Conservation (phyloP, 768 basidiomycete genomes). For the Clavulina sp. region DNA sequence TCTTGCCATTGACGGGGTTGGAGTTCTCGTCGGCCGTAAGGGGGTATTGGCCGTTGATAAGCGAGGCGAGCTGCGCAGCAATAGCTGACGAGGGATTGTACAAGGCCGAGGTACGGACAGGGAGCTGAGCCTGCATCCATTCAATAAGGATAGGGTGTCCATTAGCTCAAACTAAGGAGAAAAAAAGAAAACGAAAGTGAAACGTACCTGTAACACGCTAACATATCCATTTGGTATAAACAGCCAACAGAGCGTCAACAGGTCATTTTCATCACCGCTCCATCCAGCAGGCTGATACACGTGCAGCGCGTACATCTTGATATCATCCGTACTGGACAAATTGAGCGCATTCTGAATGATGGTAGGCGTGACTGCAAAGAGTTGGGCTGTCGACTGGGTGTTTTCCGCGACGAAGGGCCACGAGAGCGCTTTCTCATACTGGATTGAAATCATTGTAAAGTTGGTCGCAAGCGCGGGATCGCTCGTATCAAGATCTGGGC, state of each 20-base stretch:
- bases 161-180: not conserved
- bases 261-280: conserved; percentile 28
- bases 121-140: conserved; percentile 28
- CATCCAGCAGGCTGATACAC: conserved; percentile 52
- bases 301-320: conserved; percentile 40
- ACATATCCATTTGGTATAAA: conserved; percentile 46
- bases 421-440: conserved; percentile 40
- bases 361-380: conserved; percentile 54
- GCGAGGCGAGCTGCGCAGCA: conserved; percentile 38
- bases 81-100: conserved; percentile 38
- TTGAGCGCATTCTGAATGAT: conserved; percentile 30
- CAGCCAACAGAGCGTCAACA: conserved; percentile 55
- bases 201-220: conserved; percentile 35
- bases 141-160: not conserved
- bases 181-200: too few relatives aligned
- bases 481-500: conserved; percentile 1
- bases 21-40: conserved; percentile 21
- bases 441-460: conserved; percentile 39
- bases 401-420: conserved; percentile 54
- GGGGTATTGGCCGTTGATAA: conserved; percentile 52
- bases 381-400: conserved; percentile 45
- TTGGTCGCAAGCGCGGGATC: conserved; percentile 11
- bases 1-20: not conserved
- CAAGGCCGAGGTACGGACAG: conserved; percentile 39
- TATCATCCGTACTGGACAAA: conserved; percentile 25